A percentile compares a stretch with the other conserved stretches of the same genome.
Evolutionary conservation across 208 protist species (phyloP).

Genomic region (Trypanosoma avium): DNA sequence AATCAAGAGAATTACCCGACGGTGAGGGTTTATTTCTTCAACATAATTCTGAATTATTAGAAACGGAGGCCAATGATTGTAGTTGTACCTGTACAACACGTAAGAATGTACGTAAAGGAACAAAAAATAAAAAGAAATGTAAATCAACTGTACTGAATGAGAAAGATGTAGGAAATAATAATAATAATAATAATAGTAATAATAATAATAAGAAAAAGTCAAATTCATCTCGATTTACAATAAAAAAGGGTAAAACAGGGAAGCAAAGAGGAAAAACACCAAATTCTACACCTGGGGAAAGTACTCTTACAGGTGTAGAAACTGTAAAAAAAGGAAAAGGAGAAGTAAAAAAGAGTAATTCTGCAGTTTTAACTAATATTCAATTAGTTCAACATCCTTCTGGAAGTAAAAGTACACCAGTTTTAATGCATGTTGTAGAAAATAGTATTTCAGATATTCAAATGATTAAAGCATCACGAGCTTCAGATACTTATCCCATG

Average conservation of each 20-base stretch:
- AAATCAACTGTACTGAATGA: no score
- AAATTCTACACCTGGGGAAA: not conserved
- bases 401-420: not conserved
- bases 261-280: no score
- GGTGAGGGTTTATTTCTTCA: not conserved
- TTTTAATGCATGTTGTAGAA: constrained; percentile 7
- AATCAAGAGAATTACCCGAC: not conserved
- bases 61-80: no score
- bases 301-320: not conserved
- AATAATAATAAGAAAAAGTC: not conserved
- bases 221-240: no score
- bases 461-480: not conserved
- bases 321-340: not conserved
- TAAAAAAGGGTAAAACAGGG: no score
- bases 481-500: not conserved
- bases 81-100: no score
- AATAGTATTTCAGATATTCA: constrained; percentile 16
- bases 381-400: no score
- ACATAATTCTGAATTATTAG: not conserved
- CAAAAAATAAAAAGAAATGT: not conserved
- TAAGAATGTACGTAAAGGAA: not conserved
- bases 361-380: no score
- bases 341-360: not conserved
- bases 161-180: no score
- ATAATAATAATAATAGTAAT: not conserved